These are phyloP conservation scores for Chalaropsis thielavioides DNA, from an alignment of 2,329 filamentous ascomycete species.

Conservation along the genomic window DNA sequence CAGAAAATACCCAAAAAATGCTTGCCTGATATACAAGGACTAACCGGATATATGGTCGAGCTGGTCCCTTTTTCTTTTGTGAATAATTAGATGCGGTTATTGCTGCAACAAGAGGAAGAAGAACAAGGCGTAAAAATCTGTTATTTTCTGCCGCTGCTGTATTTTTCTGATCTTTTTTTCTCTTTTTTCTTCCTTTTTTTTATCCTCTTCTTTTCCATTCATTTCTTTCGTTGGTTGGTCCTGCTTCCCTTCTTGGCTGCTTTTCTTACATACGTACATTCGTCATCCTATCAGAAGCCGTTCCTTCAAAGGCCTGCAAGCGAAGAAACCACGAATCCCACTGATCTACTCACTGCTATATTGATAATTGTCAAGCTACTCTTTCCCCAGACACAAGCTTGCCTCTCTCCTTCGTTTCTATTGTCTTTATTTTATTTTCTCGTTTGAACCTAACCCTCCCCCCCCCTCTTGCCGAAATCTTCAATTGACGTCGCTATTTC, in stretches of 20 bases:
- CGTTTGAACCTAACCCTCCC: not conserved
- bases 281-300: constrained; percentile 2
- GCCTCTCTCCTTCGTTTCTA: not conserved
- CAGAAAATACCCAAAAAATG: not conserved
- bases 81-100: not conserved
- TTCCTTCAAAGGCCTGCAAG: constrained; percentile 1
- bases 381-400: not conserved
- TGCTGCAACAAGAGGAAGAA: not conserved
- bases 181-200: constrained; percentile 13
- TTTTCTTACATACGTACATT: not conserved
- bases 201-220: not conserved
- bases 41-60: constrained; percentile 1
- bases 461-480: not conserved
- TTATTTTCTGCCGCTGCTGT: not conserved
- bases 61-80: constrained; percentile 17
- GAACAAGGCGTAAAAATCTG: not conserved
- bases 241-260: not conserved
- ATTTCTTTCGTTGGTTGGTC: not conserved
- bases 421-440: not conserved
- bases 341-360: not conserved
- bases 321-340: constrained; percentile 5
- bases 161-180: constrained; percentile 15
- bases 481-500: not conserved
- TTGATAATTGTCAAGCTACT: not conserved
- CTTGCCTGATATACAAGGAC: constrained; percentile 4